phyloP scores from a whole-genome alignment of 805 yeast species.

The Wickerhamiella allomyrinae region DNA sequence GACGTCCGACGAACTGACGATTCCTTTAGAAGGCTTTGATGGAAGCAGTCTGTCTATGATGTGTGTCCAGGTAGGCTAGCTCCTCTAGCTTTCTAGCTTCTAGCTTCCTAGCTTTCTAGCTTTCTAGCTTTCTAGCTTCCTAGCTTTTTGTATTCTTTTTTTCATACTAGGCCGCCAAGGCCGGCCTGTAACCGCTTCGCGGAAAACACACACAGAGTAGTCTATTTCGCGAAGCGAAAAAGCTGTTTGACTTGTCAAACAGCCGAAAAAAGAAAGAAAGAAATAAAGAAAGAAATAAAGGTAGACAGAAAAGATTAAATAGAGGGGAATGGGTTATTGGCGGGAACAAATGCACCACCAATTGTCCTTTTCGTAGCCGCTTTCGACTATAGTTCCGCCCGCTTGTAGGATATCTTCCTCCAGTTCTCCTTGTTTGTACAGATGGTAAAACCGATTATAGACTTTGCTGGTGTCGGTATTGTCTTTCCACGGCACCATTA shows the following conservation, averaged over 20 bases:
- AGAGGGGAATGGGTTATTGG: background rate
- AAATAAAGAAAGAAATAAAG: too few species aligned
- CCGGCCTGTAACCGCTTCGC: too few species aligned
- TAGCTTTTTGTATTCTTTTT: too few species aligned
- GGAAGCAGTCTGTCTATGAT: background rate
- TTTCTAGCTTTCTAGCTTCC: too few species aligned
- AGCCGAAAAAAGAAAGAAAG: too few species aligned
- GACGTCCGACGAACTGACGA: background rate
- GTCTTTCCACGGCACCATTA: conserved; percentile 90
- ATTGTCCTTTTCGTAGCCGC: conserved; percentile 86
- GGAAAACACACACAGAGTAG: too few species aligned
- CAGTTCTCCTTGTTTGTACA: conserved; percentile 74
- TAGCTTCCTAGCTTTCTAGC: too few species aligned
- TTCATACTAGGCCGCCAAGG: too few species aligned
- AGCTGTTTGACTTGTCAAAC: too few species aligned
- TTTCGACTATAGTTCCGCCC: conserved; percentile 49
- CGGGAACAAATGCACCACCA: conserved; percentile 47
- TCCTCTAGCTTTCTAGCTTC: background rate
- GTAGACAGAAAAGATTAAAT: too few species aligned
- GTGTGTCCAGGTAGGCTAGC: background rate
- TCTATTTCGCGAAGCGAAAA: too few species aligned
- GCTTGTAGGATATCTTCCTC: conserved; percentile 55
- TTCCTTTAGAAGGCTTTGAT: background rate
- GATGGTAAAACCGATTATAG: conserved; percentile 75
- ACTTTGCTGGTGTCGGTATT: conserved; percentile 37